Percentiles rank a stretch among this genome's conserved stretches.
Evolutionary conservation across 805 yeast genomes (phyloP).

Genomic region (Cyberlindnera bimundalis): DNA sequence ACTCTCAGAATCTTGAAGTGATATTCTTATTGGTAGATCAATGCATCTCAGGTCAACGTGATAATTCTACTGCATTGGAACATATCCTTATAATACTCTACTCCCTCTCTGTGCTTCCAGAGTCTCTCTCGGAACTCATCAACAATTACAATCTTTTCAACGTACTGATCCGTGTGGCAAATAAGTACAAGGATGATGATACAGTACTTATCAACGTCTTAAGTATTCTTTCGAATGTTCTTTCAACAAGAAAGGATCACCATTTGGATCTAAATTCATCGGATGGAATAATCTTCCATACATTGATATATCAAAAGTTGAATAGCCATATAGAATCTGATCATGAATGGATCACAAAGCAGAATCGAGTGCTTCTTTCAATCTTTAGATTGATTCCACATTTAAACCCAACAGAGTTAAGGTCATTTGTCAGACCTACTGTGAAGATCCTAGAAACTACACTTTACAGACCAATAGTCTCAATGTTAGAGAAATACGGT

Average conservation of each 20-base stretch:
- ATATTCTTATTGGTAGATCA: constrained; percentile 8
- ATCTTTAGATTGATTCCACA: constrained; percentile 24
- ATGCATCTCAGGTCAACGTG: constrained; percentile 1
- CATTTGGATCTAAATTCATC: constrained; percentile 6
- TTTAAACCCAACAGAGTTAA: constrained; percentile 18
- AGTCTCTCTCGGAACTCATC: constrained; percentile 11
- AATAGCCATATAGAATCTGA: background rate
- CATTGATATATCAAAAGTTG: constrained; percentile 5
- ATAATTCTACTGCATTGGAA: constrained; percentile 7
- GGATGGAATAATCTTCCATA: constrained; percentile 9
- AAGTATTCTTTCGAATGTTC: constrained; percentile 9
- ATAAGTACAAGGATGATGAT: constrained; percentile 7
- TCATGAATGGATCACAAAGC: background rate
- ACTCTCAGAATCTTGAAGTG: constrained; percentile 8
- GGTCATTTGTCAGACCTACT: constrained; percentile 12
- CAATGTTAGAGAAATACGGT: constrained; percentile 4
- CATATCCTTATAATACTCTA: constrained; percentile 23
- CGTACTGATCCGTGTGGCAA: constrained; percentile 15
- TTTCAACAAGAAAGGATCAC: constrained; percentile 9
- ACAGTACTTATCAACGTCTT: constrained; percentile 8
- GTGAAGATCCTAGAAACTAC: constrained; percentile 11
- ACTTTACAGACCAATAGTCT: constrained; percentile 6
- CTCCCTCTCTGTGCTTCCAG: constrained; percentile 19
- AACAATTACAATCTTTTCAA: constrained; percentile 10
- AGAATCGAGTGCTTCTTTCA: constrained; percentile 10